A percentile compares a stretch with the other conserved stretches of the same genome.
Conservation (phyloP, 2,329 filamentous ascomycete genomes). For the Sarocladium strictum region DNA sequence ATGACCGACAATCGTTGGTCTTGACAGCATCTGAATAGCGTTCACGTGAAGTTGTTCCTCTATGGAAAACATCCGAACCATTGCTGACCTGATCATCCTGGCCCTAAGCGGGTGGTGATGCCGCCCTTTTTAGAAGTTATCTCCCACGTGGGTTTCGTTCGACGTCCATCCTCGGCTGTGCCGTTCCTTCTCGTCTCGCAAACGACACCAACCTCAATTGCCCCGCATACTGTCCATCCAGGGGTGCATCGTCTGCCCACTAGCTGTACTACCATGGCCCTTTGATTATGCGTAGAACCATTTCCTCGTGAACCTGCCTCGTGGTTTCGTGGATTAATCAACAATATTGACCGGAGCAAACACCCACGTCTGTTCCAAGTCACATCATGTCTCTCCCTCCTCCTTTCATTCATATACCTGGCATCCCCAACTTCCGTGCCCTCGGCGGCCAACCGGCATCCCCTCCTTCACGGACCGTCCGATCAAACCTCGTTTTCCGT, state of each 20-base stretch:
- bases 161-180: not conserved
- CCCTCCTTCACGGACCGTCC: conserved; percentile 37
- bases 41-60: not conserved
- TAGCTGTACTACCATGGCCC: not conserved
- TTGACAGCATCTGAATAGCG: not conserved
- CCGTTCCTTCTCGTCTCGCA: not conserved
- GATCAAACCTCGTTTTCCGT: conserved; percentile 56
- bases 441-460: conserved; percentile 52
- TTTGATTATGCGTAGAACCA: not conserved
- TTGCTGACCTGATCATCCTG: not conserved
- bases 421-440: conserved; percentile 64
- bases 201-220: too few species aligned
- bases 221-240: not conserved
- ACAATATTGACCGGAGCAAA: not conserved
- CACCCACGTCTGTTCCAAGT: not conserved
- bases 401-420: conserved; percentile 46
- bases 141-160: not conserved
- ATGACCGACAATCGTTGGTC: not conserved
- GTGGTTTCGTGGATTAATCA: not conserved
- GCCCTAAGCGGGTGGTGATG: too few species aligned
- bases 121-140: too few species aligned
- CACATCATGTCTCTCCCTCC: conserved; percentile 21
- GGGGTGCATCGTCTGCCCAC: not conserved
- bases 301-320: not conserved
- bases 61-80: not conserved